Evolutionary conservation across 2,329 filamentous ascomycete genomes (phyloP), one percentile per base, ranked within the genome.

Genomic region (Fonsecaea multimorphosa): DNA sequence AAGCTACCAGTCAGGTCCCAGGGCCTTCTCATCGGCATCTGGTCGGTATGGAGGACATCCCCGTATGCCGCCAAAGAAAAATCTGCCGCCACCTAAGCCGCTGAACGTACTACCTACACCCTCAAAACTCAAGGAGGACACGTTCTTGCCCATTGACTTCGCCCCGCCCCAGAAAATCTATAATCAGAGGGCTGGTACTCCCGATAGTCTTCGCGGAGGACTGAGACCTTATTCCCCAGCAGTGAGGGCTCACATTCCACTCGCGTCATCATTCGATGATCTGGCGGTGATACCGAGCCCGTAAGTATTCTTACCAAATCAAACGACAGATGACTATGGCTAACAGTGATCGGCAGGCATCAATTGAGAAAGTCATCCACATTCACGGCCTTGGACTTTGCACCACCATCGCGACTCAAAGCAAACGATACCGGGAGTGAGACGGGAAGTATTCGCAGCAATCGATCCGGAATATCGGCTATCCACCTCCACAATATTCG

Each of bases 191-290:
- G 85, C 86, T 60, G 94, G 94, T 58, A 81, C 80, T 56, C 83
- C 87, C 2, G 86, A 87, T 71, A 88, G 86, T 65, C 86, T 86
- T 12, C 77, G 83, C 53, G 86, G 87, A 63, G 81, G 80, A 19
- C 71, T 82, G 40, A 80, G 88, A 36, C 88, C 92, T 0, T 99
- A 92, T 80, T 89, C 88, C 63, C 88, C 90, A n/a, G 82, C 84
- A 40, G 84, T 93, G 1, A 87, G 89, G 16, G 85, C 87, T 32
- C 89, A 91, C 75, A 90, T 88, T n/a, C 93, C 93, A 0, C 84
- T 97, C 44, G 89, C 85, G 27, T 92, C 90, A 66, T 85, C 93
- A 4, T 97, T 93, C 77, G 94, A 98, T 63, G 94, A 98, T 65
- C 87, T 98, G 68, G 80, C 89, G 12, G 85, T 86, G 8, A 88